Percentiles rank a stretch among this genome's conserved stretches.
These are phyloP conservation scores for Candida albicans DNA, from an alignment of 1,139 yeast genomes.

Conservation along the genomic window DNA sequence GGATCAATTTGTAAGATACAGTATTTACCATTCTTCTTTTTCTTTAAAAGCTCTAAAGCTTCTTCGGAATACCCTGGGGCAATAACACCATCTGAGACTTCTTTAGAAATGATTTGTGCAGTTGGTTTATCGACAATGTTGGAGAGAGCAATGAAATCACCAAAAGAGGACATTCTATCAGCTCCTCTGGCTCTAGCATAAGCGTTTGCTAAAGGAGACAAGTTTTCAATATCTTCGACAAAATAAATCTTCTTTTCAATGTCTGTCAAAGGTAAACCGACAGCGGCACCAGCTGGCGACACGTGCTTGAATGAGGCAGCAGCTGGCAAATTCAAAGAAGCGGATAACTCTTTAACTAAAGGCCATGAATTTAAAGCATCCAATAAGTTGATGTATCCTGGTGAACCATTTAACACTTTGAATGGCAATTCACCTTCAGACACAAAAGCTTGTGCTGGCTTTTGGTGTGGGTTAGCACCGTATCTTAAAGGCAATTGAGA, in stretches of 20 bases:
- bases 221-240: conserved; percentile 89
- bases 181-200: conserved; percentile 99
- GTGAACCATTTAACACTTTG: conserved; percentile 90
- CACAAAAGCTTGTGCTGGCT: conserved; percentile 97
- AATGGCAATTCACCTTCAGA: conserved; percentile 86
- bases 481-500: conserved; percentile 93
- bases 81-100: conserved; percentile 97
- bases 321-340: conserved; percentile 92
- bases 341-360: conserved; percentile 91
- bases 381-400: conserved; percentile 93
- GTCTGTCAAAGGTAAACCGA: conserved; percentile 88
- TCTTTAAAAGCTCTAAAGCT: conserved; percentile 82
- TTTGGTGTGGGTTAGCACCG: conserved; percentile 99
- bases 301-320: conserved; percentile 99
- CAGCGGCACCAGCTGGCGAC: conserved; percentile 98
- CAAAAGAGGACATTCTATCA: conserved; percentile 98
- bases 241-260: conserved; percentile 93
- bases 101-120: conserved; percentile 94
- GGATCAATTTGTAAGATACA: conserved; percentile 96
- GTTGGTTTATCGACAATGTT: conserved; percentile 96
- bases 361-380: conserved; percentile 99
- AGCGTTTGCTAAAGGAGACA: conserved; percentile 95
- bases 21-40: conserved; percentile 97
- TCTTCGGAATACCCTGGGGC: conserved; percentile 96
- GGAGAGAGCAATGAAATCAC: conserved; percentile 96